Base-by-base conservation (phyloP, 148 eudicot species). In the Spergularia bocconei region DNA sequence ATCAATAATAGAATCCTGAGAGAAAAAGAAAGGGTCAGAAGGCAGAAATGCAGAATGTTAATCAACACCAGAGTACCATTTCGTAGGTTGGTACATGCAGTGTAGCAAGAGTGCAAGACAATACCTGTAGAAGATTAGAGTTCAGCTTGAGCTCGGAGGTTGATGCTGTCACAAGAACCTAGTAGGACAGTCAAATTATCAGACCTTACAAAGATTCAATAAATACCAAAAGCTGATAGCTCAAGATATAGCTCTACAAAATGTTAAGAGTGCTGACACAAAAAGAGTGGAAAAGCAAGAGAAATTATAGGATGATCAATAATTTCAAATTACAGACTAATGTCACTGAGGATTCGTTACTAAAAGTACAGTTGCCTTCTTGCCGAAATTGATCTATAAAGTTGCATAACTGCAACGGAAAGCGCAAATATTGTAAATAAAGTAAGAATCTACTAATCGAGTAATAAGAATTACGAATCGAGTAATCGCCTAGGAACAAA, bases 1-100 rank as follows among this genome's bases (percentile, higher is more conserved):
- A 62, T 80, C 51, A 71, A 90, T 80, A 39, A 90, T 84, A 11
- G 93, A 87, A 41, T 87, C 93, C 98, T 93, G 89, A 48, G 57
- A 66, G 21, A 75, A 55, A 63, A 39, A 25, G 38, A 36, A 47
- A 19, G 55, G 7, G 5, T 4, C 25, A 20, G 21, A 69, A 6
- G 33, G 36, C 69, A 12, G 36, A 19, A 58, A 20, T 44, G 36
- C 47, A 21, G 25, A 7, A 70, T 75, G 48, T 63, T 58, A 38
- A 12, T 19, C 14, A 68, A 25, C 41, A 50, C 15, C 20, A 10
- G 23, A 19, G 63, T 23, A 6, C 29, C 63, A 3, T 11, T 9
- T 19, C 11, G 11, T 21, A 3, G 8, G 29, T 59, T 59, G 19
- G 19, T 59, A 2, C 63, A 59, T 1, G 33, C 63, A 20, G 20